Base-by-base conservation (phyloP, 495 filamentous ascomycete genomes). In the Aspergillus bridgeri region DNA sequence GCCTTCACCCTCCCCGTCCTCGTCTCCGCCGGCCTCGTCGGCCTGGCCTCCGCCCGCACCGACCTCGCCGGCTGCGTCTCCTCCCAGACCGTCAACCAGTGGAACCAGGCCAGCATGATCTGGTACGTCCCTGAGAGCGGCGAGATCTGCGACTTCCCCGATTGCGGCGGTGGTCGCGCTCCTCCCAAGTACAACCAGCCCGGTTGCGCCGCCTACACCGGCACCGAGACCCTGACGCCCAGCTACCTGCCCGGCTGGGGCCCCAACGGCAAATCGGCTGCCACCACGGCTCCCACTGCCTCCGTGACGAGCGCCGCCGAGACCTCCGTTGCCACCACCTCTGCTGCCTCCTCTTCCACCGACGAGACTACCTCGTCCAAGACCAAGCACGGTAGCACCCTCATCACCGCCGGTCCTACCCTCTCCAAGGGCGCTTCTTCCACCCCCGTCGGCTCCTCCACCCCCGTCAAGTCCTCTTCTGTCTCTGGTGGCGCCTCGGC, bases 101-200 rank as follows among this genome's bases (percentile, higher is more conserved):
- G 63, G 61, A 44, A 66, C 53, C 75, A 78, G 50, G 75, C 75
- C 49, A 78, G 71, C 60, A 58, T 77, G 49, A 71, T 79, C 69
- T 81, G 70, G 69, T 54, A 45, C 63, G 78, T 82, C 55, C 83
- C 82, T 0, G 75, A 64, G 56, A 81, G 71, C 19, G 83, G 83
- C 63, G 81, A 87, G 65, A 75, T 87, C 66, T 86, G 84, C 77
- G 74, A 73, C 5, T 66, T 80, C 46, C 73, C 83, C 57, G 83
- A 86, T 75, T 88, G 86, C 64, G 86, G 86, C 25, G 86, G 86
- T 53, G 85, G 83, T 21, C 75, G 79, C 45, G 84, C 83, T 9
- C 84, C 85, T 0, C 77, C 81, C 1, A 87, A 82, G 70, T 81
- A 79, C 19, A 75, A 75, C 27, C 79, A 83, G 24, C 84, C 84